These are phyloP conservation scores for Gastrolobium villosum DNA, from an alignment of 306 rosid species.

Conservation along the genomic window DNA sequence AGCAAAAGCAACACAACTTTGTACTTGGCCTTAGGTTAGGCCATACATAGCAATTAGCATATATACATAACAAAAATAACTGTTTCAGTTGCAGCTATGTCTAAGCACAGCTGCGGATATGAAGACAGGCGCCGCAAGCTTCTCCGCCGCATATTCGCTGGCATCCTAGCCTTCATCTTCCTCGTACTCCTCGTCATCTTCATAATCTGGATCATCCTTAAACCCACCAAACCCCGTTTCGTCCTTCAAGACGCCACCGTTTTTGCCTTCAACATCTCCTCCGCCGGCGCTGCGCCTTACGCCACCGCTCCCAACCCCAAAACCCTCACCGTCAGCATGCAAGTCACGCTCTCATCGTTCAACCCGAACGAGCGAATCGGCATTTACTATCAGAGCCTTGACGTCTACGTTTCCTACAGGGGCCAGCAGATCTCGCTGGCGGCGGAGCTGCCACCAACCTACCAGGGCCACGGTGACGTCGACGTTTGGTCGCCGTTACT, in stretches of 20 bases:
- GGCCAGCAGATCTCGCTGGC: conserved; percentile 57
- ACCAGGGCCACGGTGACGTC: conserved; percentile 59
- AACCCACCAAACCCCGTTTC: conserved; percentile 74
- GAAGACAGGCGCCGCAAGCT: conserved; percentile 32
- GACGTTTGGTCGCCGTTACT: conserved; percentile 67
- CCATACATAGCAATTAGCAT: no score
- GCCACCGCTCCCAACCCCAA: not conserved
- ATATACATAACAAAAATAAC: no score
- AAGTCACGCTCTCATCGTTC: conserved; percentile 54
- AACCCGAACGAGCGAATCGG: conserved; percentile 64
- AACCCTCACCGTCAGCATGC: conserved; percentile 50
- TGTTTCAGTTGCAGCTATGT: no score
- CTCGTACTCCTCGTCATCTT: conserved; percentile 54
- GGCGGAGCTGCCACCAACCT: conserved; percentile 47
- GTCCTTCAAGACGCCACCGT: conserved; percentile 74
- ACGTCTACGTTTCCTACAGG: conserved; percentile 55
- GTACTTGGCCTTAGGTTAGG: no score
- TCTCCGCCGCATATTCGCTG: conserved; percentile 52
- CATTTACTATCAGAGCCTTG: conserved; percentile 51
- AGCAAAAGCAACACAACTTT: no score
- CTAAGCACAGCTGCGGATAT: conserved; percentile 57
- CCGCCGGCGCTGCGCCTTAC: conserved; percentile 38
- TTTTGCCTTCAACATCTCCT: conserved; percentile 62
- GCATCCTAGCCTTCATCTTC: conserved; percentile 24
- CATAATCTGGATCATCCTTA: conserved; percentile 64